Conservation (phyloP, 2,329 filamentous ascomycete genomes). For the Phaeosphaeria sp. region DNA sequence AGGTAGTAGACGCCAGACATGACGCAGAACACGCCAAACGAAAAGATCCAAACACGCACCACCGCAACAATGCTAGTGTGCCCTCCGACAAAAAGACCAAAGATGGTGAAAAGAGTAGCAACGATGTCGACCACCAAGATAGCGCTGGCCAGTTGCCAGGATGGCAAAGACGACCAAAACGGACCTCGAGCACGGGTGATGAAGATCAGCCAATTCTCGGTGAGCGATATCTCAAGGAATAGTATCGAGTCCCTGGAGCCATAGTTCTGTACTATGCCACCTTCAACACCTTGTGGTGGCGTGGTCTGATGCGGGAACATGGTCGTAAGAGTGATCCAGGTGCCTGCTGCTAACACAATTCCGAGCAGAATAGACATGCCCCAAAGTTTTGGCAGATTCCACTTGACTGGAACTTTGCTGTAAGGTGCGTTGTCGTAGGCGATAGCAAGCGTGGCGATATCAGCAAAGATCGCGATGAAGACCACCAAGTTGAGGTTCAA, state of each 20-base stretch:
- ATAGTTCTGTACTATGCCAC: constrained; percentile 89
- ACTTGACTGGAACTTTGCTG: constrained; percentile 87
- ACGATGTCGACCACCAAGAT: constrained; percentile 83
- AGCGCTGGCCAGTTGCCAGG: constrained; percentile 81
- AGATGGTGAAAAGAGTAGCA: constrained; percentile 84
- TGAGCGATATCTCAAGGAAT: constrained; percentile 89
- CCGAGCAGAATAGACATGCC: constrained; percentile 88
- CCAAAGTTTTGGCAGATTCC: constrained; percentile 94
- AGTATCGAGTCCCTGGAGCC: constrained; percentile 82
- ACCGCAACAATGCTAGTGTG: constrained; percentile 82
- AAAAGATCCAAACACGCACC: constrained; percentile 90
- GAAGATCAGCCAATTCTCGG: constrained; percentile 97
- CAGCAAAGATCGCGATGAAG: constrained; percentile 94
- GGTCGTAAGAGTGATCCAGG: constrained; percentile 88
- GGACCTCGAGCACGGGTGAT: constrained; percentile 92
- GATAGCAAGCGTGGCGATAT: constrained; percentile 90
- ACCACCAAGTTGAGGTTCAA: constrained; percentile 88
- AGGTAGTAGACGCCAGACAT: constrained; percentile 82
- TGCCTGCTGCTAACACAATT: constrained; percentile 79
- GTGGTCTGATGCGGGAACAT: constrained; percentile 65
- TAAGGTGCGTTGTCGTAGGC: constrained; percentile 92
- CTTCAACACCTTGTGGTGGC: constrained; percentile 63
- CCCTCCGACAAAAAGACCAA: constrained; percentile 78
- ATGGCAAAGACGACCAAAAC: constrained; percentile 89
- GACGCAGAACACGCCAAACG: constrained; percentile 86